Conservation (phyloP, 768 basidiomycete species). For the Russula sp. region DNA sequence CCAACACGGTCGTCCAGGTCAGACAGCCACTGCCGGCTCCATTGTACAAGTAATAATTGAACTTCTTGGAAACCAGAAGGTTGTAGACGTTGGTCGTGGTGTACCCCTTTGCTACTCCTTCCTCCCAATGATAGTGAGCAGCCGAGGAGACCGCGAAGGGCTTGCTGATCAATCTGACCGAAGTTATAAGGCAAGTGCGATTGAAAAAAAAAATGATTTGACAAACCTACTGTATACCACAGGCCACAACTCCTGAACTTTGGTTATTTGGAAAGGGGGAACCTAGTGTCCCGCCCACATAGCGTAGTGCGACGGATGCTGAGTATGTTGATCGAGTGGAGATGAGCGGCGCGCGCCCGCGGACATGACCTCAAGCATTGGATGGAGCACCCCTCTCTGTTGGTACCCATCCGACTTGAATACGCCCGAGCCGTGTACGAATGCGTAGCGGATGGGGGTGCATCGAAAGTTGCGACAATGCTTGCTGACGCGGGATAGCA, state of each 20-base stretch:
- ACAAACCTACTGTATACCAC: too few species aligned
- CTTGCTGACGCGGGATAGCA: constrained; percentile 26
- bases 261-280: constrained; percentile 75
- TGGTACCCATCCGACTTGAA: constrained; percentile 85
- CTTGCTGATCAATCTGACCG: too few species aligned
- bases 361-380: constrained; percentile 97
- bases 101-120: too few species aligned
- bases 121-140: too few species aligned
- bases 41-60: too few species aligned
- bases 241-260: constrained; percentile 66
- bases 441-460: constrained; percentile 93
- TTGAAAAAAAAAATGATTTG: too few species aligned
- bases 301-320: constrained; percentile 87
- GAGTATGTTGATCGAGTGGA: constrained; percentile 95
- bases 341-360: constrained; percentile 90
- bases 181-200: too few species aligned
- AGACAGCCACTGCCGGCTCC: too few species aligned
- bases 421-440: constrained; percentile 95
- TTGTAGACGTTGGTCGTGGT: too few species aligned
- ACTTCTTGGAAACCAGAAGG: too few species aligned
- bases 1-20: too few species aligned
- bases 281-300: constrained; percentile 84
- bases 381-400: constrained; percentile 39
- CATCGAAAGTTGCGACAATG: constrained; percentile 74
- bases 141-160: too few species aligned